Conservation (phyloP, 768 basidiomycete genomes). For the Porpolomopsis calyptriformis region DNA sequence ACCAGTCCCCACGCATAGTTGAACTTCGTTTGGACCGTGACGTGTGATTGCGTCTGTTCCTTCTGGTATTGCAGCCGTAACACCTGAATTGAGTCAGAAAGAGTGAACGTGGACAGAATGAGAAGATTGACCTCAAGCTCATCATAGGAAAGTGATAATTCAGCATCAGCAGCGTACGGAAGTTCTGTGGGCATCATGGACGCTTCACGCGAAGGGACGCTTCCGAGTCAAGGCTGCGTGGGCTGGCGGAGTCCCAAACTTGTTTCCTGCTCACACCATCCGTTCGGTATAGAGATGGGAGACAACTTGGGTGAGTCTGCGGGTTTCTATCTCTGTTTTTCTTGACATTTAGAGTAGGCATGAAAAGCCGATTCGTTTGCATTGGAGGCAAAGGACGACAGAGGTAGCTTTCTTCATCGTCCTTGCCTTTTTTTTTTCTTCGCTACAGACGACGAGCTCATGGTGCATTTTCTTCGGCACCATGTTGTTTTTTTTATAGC, state of each 20-base stretch:
- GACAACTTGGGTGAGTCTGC: constrained; percentile 47
- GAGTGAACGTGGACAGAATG: background rate
- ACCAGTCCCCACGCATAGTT: constrained; percentile 97
- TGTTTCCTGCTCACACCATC: too few species aligned
- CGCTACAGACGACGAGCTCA: constrained; percentile 46
- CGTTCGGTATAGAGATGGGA: constrained; percentile 30
- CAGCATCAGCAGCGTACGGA: constrained; percentile 92
- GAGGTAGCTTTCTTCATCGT: constrained; percentile 20
- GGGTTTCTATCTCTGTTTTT: constrained; percentile 14
- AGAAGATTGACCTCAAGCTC: constrained; percentile 49
- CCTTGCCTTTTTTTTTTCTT: constrained; percentile 18
- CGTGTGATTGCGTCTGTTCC: constrained; percentile 71
- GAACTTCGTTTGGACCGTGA: constrained; percentile 93
- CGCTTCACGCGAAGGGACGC: background rate
- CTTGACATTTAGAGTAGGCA: constrained; percentile 16
- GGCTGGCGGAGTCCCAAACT: background rate
- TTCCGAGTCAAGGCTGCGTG: too few species aligned
- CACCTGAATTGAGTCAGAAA: constrained; percentile 41
- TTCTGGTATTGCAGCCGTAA: constrained; percentile 80
- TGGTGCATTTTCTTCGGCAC: constrained; percentile 50
- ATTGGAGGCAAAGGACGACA: constrained; percentile 10
- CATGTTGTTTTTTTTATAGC: constrained; percentile 53
- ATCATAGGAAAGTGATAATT: constrained; percentile 78
- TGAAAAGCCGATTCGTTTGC: constrained; percentile 10
- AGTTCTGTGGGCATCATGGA: constrained; percentile 63